Percentiles rank a stretch among this genome's conserved stretches.
Conservation (phyloP, 345 rosid genomes). For the Hevea brasiliensis region DNA sequence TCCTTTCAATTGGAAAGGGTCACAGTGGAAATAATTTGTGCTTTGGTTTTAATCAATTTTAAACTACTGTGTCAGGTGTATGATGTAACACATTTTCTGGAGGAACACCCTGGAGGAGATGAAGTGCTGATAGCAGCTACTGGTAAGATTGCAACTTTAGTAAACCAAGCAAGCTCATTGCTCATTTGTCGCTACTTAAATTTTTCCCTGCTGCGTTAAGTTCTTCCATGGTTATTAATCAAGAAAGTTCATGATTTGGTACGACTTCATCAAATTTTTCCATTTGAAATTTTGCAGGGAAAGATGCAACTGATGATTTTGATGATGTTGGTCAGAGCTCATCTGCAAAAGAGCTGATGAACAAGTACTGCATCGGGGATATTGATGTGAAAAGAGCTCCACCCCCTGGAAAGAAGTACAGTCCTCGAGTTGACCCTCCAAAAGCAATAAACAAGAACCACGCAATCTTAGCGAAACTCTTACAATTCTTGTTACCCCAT, state of each 20-base stretch:
- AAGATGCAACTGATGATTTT: constrained; percentile 12
- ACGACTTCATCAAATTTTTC: not conserved
- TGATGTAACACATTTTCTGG: constrained; percentile 8
- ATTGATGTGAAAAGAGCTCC: constrained; percentile 5
- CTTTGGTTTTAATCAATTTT: too few relatives aligned
- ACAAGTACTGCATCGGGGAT: constrained; percentile 2
- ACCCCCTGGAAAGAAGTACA: not conserved
- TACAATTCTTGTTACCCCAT: constrained; percentile 6
- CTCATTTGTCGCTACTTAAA: too few relatives aligned
- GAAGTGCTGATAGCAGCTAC: constrained; percentile 10
- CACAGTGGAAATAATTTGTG: too few relatives aligned
- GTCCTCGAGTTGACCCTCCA: not conserved
- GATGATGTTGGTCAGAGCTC: constrained; percentile 7
- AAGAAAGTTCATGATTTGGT: too few relatives aligned
- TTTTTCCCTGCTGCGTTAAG: too few relatives aligned
- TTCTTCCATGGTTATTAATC: too few relatives aligned
- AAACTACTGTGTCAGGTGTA: not conserved
- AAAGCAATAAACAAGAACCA: not conserved
- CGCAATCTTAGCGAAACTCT: not conserved
- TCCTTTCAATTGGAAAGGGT: too few relatives aligned
- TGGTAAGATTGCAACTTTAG: not conserved
- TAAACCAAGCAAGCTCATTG: too few relatives aligned
- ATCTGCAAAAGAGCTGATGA: constrained; percentile 8
- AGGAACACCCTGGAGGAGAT: constrained; percentile 21
- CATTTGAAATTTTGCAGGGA: not conserved